Percentiles rank a stretch among this genome's conserved stretches.
phyloP scores from a whole-genome alignment of 805 yeast genomes.

The Barnettozyma californica region DNA sequence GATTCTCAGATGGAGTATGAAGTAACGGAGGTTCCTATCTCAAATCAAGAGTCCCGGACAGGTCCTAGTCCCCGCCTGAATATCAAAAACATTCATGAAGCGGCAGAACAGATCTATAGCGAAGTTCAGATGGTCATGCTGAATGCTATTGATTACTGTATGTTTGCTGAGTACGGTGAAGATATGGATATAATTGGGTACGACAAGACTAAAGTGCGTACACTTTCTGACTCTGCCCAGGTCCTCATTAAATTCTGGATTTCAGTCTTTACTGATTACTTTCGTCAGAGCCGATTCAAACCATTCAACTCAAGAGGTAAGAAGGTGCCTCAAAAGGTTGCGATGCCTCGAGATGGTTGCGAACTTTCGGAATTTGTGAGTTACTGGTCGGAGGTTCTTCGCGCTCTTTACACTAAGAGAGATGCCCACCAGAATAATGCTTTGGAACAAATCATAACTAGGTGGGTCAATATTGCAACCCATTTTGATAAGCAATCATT shows the following conservation, averaged over 20 bases:
- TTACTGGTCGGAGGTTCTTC: conserved; percentile 48
- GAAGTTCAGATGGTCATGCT: conserved; percentile 39
- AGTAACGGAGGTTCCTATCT: neutral
- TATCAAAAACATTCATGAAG: conserved; percentile 7
- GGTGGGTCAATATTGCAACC: conserved; percentile 29
- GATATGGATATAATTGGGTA: conserved; percentile 51
- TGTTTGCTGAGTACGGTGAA: conserved; percentile 50
- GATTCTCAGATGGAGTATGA: neutral
- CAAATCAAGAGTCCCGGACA: neutral
- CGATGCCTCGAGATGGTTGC: conserved; percentile 26
- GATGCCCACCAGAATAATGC: conserved; percentile 27
- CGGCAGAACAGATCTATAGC: conserved; percentile 26
- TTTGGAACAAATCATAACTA: conserved; percentile 26
- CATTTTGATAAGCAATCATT: neutral
- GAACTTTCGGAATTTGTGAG: conserved; percentile 36
- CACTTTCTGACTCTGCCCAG: conserved; percentile 38
- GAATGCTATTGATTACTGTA: conserved; percentile 44
- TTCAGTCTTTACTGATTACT: conserved; percentile 52
- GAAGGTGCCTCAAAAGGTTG: conserved; percentile 19
- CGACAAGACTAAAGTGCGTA: conserved; percentile 28
- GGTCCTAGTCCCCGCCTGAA: neutral
- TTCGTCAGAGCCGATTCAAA: conserved; percentile 23
- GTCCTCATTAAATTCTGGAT: conserved; percentile 44
- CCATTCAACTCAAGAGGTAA: conserved; percentile 24
- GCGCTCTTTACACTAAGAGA: conserved; percentile 37